phyloP scores from a whole-genome alignment of 2,329 filamentous ascomycete species.

The Biscogniauxia marginata region DNA sequence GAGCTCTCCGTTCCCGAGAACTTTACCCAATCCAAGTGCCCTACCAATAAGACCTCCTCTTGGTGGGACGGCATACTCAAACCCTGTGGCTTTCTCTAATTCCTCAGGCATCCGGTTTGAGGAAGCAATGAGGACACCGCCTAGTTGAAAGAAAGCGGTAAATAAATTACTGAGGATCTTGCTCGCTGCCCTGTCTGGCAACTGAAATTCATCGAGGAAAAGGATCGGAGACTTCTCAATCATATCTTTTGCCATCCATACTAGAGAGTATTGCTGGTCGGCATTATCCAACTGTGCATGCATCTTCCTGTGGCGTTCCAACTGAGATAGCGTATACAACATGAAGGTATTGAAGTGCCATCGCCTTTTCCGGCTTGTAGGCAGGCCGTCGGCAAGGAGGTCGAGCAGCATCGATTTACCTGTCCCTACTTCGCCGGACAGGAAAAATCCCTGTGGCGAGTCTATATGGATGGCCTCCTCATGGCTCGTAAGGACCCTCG shows the following conservation, averaged over 20 bases:
- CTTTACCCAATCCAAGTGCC: slow-evolving; percentile 42
- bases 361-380: slow-evolving; percentile 68
- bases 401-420: slow-evolving; percentile 86
- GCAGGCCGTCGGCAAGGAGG: slow-evolving; percentile 74
- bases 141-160: slow-evolving; percentile 77
- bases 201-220: slow-evolving; percentile 81
- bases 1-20: slow-evolving; percentile 44
- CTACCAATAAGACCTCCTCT: slow-evolving; percentile 50
- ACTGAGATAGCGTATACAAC: slow-evolving; percentile 70
- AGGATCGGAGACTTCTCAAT: slow-evolving; percentile 72
- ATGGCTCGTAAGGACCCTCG: slow-evolving; percentile 65
- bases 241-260: slow-evolving; percentile 74
- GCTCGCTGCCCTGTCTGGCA: slow-evolving; percentile 73
- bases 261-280: slow-evolving; percentile 61
- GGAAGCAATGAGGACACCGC: slow-evolving; percentile 76
- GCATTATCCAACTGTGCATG: slow-evolving; percentile 21
- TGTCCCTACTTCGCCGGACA: slow-evolving; percentile 80
- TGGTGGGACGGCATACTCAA: slow-evolving; percentile 59
- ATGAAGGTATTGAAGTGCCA: slow-evolving; percentile 90
- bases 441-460: slow-evolving; percentile 71
- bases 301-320: slow-evolving; percentile 62
- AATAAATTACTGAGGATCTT: slow-evolving; percentile 80
- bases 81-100: slow-evolving; percentile 70
- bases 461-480: slow-evolving; percentile 70
- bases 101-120: slow-evolving; percentile 85